Evolutionary conservation across 2,329 filamentous ascomycete species (phyloP).

Genomic region (Microsporum canis): DNA sequence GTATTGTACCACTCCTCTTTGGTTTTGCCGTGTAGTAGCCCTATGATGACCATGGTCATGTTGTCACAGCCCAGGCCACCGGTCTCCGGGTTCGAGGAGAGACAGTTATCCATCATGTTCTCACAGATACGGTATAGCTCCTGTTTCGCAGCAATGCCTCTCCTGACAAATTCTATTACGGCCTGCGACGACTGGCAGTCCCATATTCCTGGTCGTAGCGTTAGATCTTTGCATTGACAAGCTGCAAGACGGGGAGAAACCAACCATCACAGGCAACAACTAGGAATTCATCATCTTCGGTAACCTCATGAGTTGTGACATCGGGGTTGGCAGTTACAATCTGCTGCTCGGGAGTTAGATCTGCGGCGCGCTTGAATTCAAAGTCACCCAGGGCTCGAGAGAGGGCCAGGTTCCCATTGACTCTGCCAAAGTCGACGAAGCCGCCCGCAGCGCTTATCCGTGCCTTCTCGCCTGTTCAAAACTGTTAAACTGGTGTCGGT

Average conservation of each 20-base stretch:
- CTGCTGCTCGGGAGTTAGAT: constrained; percentile 93
- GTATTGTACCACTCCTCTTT: constrained; percentile 99
- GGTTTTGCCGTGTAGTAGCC: constrained; percentile 76
- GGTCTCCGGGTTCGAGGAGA: constrained; percentile 94
- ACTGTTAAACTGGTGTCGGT: not conserved
- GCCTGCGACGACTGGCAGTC: constrained; percentile 98
- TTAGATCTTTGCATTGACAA: not conserved
- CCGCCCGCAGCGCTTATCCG: constrained; percentile 91
- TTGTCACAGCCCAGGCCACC: constrained; percentile 98
- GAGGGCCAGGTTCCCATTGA: constrained; percentile 93
- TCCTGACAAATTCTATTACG: constrained; percentile 90
- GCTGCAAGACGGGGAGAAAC: constrained; percentile 23
- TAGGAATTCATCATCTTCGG: constrained; percentile 88
- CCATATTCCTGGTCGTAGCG: constrained; percentile 67
- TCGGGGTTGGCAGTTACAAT: constrained; percentile 97
- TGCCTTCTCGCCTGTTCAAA: constrained; percentile 71
- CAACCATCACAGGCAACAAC: constrained; percentile 86
- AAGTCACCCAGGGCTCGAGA: constrained; percentile 98
- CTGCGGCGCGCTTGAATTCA: constrained; percentile 98
- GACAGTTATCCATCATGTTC: constrained; percentile 99
- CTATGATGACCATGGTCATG: constrained; percentile 95
- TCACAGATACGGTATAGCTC: constrained; percentile 91
- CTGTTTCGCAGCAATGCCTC: constrained; percentile 93
- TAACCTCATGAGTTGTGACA: constrained; percentile 80
- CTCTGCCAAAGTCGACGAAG: constrained; percentile 95